phyloP scores from a whole-genome alignment of 805 yeast genomes.

The Yarrowia sp. region DNA sequence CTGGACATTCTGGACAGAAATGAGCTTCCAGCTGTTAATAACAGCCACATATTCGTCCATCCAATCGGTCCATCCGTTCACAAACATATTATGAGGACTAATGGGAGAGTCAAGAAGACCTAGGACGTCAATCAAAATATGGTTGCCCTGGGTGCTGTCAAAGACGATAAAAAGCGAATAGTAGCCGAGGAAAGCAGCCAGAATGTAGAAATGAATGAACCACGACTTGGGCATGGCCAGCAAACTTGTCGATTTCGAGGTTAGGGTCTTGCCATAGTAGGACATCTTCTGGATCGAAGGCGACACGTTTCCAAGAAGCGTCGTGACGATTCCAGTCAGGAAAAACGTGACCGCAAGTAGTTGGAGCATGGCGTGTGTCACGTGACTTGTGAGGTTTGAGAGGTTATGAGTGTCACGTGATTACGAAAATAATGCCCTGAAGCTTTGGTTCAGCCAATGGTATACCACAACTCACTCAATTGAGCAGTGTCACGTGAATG shows the following conservation, averaged over 20 bases:
- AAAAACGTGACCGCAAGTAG: slow-evolving; percentile 12
- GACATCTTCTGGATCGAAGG: slow-evolving; percentile 1
- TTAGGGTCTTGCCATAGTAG: slow-evolving; percentile 24
- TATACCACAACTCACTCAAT: too few relatives aligned
- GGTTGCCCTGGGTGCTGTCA: not conserved
- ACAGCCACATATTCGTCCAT: not conserved
- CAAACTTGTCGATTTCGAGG: not conserved
- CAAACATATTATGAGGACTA: slow-evolving; percentile 7
- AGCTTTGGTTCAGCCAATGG: too few relatives aligned
- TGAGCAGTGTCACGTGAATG: not conserved
- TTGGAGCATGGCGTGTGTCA: slow-evolving; percentile 1
- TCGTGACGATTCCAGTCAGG: slow-evolving; percentile 5
- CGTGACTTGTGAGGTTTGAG: too few relatives aligned
- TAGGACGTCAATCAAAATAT: slow-evolving; percentile 11
- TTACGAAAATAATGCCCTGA: too few relatives aligned
- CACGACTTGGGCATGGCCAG: slow-evolving; percentile 11
- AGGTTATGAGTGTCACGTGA: not conserved
- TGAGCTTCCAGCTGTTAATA: not conserved
- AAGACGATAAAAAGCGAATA: slow-evolving; percentile 4
- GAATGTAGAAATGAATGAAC: slow-evolving; percentile 34
- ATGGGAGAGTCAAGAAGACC: slow-evolving; percentile 10
- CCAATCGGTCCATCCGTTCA: slow-evolving; percentile 2
- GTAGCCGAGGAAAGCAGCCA: slow-evolving; percentile 23
- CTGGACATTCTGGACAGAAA: not conserved
- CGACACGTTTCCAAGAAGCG: slow-evolving; percentile 12